A percentile compares a stretch with the other conserved stretches of the same genome.
These are phyloP conservation scores for Carex scoparia DNA, from an alignment of 176 grass and related monocot species.

Conservation along the genomic window DNA sequence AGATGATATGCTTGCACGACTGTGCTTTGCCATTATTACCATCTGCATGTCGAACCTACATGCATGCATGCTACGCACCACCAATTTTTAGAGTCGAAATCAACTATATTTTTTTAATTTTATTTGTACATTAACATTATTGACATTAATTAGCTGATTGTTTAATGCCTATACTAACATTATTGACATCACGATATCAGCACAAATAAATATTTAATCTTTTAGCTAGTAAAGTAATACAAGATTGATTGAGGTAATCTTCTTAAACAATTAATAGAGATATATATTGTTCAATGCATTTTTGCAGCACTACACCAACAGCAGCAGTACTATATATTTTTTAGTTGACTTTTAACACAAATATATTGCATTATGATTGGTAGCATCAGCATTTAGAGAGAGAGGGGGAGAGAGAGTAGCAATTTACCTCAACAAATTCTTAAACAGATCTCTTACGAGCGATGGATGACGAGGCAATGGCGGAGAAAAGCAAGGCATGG, in stretches of 20 bases:
- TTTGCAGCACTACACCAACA: neutral
- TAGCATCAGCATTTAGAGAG: neutral
- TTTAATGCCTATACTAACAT: neutral
- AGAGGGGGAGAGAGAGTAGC: neutral
- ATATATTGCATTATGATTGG: neutral
- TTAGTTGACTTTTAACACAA: neutral
- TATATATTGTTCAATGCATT: neutral
- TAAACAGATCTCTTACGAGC: neutral
- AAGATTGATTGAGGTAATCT: neutral
- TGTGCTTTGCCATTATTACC: neutral
- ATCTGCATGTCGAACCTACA: neutral
- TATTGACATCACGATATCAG: neutral
- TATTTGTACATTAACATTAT: neutral
- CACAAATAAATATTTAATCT: neutral
- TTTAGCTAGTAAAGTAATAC: neutral
- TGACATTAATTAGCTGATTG: neutral
- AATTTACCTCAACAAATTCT: neutral
- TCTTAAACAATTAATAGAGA: neutral
- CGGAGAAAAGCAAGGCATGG: conserved; percentile 5
- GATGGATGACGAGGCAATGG: neutral
- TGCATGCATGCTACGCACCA: neutral
- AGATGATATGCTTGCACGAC: neutral
- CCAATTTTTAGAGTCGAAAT: neutral
- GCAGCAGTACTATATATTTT: neutral
- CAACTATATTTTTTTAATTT: neutral